Base-by-base conservation (phyloP, 1,139 yeast species). In the Suhomyces anneliseae region DNA sequence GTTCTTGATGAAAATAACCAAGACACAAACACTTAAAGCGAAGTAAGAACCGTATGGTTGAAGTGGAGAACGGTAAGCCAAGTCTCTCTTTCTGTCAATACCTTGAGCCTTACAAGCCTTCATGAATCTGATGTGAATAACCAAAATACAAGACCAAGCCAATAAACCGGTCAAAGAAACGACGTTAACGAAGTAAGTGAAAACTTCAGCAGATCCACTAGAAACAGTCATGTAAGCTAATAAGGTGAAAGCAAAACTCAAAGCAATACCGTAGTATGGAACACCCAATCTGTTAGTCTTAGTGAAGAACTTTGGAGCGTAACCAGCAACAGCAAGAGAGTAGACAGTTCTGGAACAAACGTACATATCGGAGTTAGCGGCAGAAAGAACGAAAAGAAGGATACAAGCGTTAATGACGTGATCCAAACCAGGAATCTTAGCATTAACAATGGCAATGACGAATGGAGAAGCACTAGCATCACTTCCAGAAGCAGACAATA, bases 391-490 rank as follows among this genome's bases (percentile, higher is more conserved):
- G 52, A 74, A 74, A 36, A 74, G 56, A 60, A 74, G 66, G 52
- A 74, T 74, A 62, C 76, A 70, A 11, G 70, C 79, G 56, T 74
- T 74, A 45, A 74, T 70, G 39, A 74, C 73, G 51, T 74, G 78
- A 57, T 74, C 77, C 56, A 74, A 69, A 12, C 76, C 79, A 12
- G 44, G 38, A 42, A 74, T 74, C 44, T 62, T 56, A 32, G 79
- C 78, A 54, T 74, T 74, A 49, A 68, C 71, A 55, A 74, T 74
- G 46, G 79, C 79, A 65, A 74, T 74, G 47, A 74, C 79, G 51
- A 87, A 87, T 38, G 95, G 95, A 14, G 93, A 86, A n/a, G 92
- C 89, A 47, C 85, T 76, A 14, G 89, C 89, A 47, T 81, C 74
- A 11, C 78, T 74, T 33, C 79, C 76, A 10, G 64, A 53, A 1